Percentiles rank a stretch among this genome's conserved stretches.
phyloP scores from a whole-genome alignment of 371 early-diverging fungal species.

The Rhizopus sp. region DNA sequence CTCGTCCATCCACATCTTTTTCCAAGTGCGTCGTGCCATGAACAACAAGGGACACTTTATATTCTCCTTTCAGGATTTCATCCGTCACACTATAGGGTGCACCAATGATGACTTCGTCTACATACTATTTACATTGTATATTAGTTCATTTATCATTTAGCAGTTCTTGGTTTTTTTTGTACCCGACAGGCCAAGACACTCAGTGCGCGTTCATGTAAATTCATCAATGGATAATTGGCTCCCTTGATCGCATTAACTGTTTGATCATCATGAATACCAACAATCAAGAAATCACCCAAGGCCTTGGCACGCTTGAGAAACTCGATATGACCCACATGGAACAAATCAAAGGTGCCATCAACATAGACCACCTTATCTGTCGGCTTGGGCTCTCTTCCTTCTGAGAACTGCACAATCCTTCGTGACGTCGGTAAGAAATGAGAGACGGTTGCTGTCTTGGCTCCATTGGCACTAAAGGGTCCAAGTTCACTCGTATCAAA shows the following conservation, averaged over 20 bases:
- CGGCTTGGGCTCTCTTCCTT: slow-evolving; percentile 68
- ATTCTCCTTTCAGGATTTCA: slow-evolving; percentile 78
- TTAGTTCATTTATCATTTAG: neutral
- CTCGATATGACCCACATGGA: slow-evolving; percentile 96
- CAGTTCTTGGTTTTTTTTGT: slow-evolving; percentile 13
- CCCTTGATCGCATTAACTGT: slow-evolving; percentile 87
- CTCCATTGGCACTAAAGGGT: slow-evolving; percentile 17
- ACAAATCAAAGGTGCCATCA: slow-evolving; percentile 96
- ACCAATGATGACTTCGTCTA: slow-evolving; percentile 91
- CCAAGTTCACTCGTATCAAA: slow-evolving; percentile 33
- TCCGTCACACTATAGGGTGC: slow-evolving; percentile 85
- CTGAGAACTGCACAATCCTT: slow-evolving; percentile 85
- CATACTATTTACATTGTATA: slow-evolving; percentile 57
- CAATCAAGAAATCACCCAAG: slow-evolving; percentile 87
- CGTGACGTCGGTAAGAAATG: slow-evolving; percentile 88
- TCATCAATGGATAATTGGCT: slow-evolving; percentile 90
- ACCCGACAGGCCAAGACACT: slow-evolving; percentile 87
- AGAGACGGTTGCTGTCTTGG: slow-evolving; percentile 49
- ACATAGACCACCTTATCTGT: slow-evolving; percentile 84
- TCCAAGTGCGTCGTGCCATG: slow-evolving; percentile 72
- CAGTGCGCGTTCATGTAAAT: slow-evolving; percentile 89
- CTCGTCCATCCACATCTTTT: slow-evolving; percentile 69
- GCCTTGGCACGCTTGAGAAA: slow-evolving; percentile 87
- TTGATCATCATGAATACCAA: slow-evolving; percentile 93
- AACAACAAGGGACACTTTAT: slow-evolving; percentile 79